These are phyloP conservation scores for Suhomyces tanzawaensis DNA, from an alignment of 805 yeast species.

Conservation along the genomic window DNA sequence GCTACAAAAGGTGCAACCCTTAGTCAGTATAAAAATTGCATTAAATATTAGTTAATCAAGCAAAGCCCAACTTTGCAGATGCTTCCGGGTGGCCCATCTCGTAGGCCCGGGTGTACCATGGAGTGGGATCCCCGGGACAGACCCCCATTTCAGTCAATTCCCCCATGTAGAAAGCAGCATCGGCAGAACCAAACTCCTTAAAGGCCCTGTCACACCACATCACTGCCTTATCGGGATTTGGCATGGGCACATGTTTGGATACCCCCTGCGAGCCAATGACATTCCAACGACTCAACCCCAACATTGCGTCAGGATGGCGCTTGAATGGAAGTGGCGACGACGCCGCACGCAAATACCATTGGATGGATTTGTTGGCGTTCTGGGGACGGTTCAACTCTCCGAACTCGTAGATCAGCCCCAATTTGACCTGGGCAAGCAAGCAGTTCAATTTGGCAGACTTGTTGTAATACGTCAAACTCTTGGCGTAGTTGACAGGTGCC, in stretches of 20 bases:
- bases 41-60: slow-evolving; percentile 1
- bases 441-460: slow-evolving; percentile 41
- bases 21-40: background rate
- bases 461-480: slow-evolving; percentile 41
- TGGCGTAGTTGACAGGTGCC: slow-evolving; percentile 43
- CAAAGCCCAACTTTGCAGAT: slow-evolving; percentile 17
- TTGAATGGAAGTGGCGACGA: slow-evolving; percentile 37
- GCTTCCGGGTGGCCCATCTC: slow-evolving; percentile 33
- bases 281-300: slow-evolving; percentile 44
- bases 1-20: no score
- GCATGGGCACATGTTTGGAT: slow-evolving; percentile 35
- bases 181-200: slow-evolving; percentile 36
- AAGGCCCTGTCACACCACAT: slow-evolving; percentile 45
- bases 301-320: slow-evolving; percentile 45
- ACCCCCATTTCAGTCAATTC: slow-evolving; percentile 37
- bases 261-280: slow-evolving; percentile 33
- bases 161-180: slow-evolving; percentile 41
- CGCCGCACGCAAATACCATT: slow-evolving; percentile 44
- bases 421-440: slow-evolving; percentile 39
- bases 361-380: slow-evolving; percentile 42
- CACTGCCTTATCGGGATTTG: slow-evolving; percentile 36
- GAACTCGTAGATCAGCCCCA: slow-evolving; percentile 41
- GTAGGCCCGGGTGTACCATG: slow-evolving; percentile 35
- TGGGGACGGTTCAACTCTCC: slow-evolving; percentile 41
- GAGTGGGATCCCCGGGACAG: slow-evolving; percentile 23